These are phyloP conservation scores for Sarcomyxa edulis DNA, from an alignment of 768 basidiomycete genomes.

Conservation along the genomic window DNA sequence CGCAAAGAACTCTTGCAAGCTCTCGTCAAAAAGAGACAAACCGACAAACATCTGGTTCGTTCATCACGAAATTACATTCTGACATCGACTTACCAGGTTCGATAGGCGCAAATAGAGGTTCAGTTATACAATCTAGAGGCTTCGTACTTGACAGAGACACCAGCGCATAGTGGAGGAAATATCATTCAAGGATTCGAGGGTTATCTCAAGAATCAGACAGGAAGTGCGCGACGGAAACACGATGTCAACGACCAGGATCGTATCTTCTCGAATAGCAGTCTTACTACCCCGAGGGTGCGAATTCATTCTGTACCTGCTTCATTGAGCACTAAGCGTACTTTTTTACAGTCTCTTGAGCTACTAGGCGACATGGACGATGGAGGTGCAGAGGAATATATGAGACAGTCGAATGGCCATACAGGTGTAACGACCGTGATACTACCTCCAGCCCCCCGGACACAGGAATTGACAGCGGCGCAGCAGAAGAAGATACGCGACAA, in stretches of 20 bases:
- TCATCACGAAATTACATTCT: not conserved
- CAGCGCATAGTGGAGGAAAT: slow-evolving; percentile 73
- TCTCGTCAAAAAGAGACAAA: slow-evolving; percentile 64
- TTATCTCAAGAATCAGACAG: slow-evolving; percentile 74
- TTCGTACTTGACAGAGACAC: slow-evolving; percentile 73
- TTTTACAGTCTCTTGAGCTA: slow-evolving; percentile 64
- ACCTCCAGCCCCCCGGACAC: slow-evolving; percentile 58
- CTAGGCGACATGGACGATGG: slow-evolving; percentile 71
- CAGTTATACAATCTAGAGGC: slow-evolving; percentile 78
- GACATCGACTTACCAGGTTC: too few species aligned
- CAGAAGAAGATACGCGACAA: slow-evolving; percentile 75
- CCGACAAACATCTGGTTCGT: slow-evolving; percentile 75
- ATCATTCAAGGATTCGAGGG: slow-evolving; percentile 86
- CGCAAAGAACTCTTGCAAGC: slow-evolving; percentile 74
- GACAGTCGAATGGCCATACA: slow-evolving; percentile 64
- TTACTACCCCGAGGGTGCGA: slow-evolving; percentile 67
- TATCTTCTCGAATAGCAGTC: slow-evolving; percentile 77
- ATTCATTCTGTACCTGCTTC: slow-evolving; percentile 3
- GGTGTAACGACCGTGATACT: slow-evolving; percentile 75
- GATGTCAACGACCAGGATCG: slow-evolving; percentile 76
- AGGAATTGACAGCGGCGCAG: slow-evolving; percentile 64
- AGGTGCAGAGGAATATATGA: slow-evolving; percentile 56
- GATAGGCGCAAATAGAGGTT: slow-evolving; percentile 77
- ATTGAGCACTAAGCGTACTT: slow-evolving; percentile 7
- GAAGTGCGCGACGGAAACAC: slow-evolving; percentile 57